These are phyloP conservation scores for Leccinum rimulosum DNA, from an alignment of 768 basidiomycete genomes.

Conservation along the genomic window DNA sequence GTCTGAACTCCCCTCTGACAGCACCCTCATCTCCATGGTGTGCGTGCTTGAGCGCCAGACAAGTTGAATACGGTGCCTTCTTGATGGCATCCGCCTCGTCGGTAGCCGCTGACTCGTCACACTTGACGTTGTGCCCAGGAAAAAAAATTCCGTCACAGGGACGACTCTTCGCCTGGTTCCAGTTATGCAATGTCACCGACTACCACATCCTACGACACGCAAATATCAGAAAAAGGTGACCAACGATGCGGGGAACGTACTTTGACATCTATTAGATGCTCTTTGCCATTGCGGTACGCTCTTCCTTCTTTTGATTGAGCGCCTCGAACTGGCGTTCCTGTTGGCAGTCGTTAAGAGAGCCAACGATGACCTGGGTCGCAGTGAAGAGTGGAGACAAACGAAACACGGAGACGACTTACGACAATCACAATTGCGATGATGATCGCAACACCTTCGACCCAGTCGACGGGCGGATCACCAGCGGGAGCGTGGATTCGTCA, in stretches of 20 bases:
- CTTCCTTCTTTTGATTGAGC: constrained; percentile 94
- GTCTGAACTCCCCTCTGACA: constrained; percentile 23
- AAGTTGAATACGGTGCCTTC: constrained; percentile 78
- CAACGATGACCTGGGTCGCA: constrained; percentile 70
- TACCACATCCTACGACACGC: constrained; percentile 66
- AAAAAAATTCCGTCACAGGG: constrained; percentile 94
- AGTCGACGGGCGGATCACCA: constrained; percentile 79
- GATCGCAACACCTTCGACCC: constrained; percentile 93
- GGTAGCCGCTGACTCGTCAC: constrained; percentile 95
- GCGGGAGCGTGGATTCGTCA: constrained; percentile 33
- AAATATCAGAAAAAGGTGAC: constrained; percentile 8
- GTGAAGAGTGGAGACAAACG: neutral
- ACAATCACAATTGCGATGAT: constrained; percentile 75
- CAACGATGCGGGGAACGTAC: constrained; percentile 34
- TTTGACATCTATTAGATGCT: constrained; percentile 78
- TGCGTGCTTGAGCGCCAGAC: constrained; percentile 49
- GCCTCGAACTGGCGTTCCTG: constrained; percentile 94
- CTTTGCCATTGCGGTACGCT: constrained; percentile 70
- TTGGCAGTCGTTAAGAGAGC: constrained; percentile 96
- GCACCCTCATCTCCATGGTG: constrained; percentile 23
- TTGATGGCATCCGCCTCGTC: constrained; percentile 96
- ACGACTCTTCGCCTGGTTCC: constrained; percentile 95
- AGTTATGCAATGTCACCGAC: constrained; percentile 91
- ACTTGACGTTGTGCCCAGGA: constrained; percentile 87
- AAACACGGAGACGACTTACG: constrained; percentile 39